Percentiles rank a stretch among this genome's conserved stretches.
Evolutionary conservation across 1,284 basidiomycete species (phyloP).

Genomic region (Marasmius fiardii): DNA sequence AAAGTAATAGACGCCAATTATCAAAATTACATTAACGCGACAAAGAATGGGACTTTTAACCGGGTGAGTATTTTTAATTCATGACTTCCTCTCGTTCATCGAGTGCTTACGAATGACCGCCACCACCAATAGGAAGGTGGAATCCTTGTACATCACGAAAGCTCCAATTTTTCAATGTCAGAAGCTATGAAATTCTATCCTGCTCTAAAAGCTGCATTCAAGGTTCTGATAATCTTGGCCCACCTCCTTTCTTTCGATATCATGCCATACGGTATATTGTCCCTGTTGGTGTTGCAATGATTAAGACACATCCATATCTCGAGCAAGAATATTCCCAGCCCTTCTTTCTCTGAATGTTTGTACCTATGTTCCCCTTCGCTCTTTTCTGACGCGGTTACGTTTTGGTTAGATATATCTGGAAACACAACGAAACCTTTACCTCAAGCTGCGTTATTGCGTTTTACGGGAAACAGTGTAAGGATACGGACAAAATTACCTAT

Average conservation of each 20-base stretch:
- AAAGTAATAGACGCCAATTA: constrained; percentile 12
- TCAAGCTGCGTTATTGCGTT: background rate
- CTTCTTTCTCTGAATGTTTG: constrained; percentile 12
- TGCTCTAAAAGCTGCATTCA: constrained; percentile 9
- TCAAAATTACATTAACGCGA: constrained; percentile 6
- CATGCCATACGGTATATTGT: constrained; percentile 10
- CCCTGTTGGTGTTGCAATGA: constrained; percentile 12
- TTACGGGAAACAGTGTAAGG: background rate
- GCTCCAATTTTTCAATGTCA: constrained; percentile 18
- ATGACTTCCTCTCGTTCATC: background rate
- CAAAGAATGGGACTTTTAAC: constrained; percentile 5
- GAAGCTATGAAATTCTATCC: constrained; percentile 17
- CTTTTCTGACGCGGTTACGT: background rate
- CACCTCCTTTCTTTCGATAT: background rate
- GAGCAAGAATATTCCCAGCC: constrained; percentile 7
- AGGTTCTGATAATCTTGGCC: constrained; percentile 2
- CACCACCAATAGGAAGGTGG: constrained; percentile 5
- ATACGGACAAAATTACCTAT: background rate
- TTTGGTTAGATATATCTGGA: background rate
- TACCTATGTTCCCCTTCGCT: background rate
- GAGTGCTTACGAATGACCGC: background rate
- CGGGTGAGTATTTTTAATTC: background rate
- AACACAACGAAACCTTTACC: background rate
- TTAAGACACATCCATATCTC: constrained; percentile 14
- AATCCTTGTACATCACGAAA: constrained; percentile 17